These are phyloP conservation scores for Lactifluus piperatus DNA, from an alignment of 768 basidiomycete genomes.

Conservation along the genomic window DNA sequence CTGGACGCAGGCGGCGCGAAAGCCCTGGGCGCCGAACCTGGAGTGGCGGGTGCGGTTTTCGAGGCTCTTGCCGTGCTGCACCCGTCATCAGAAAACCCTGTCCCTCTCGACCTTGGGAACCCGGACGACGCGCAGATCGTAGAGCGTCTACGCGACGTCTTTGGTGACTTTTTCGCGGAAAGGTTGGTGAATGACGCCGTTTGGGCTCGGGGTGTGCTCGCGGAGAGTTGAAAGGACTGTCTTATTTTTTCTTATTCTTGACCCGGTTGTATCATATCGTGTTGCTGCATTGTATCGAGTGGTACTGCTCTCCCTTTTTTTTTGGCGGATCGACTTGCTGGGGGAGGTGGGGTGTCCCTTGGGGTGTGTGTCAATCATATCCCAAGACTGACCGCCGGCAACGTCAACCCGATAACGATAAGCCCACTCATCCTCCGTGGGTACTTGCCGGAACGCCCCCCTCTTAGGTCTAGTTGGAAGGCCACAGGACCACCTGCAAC, in stretches of 20 bases:
- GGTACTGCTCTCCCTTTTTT: background rate
- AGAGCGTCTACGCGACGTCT: slow-evolving; percentile 38
- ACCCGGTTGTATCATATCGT: slow-evolving; percentile 6
- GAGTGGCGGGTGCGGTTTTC: slow-evolving; percentile 52
- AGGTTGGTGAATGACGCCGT: slow-evolving; percentile 45
- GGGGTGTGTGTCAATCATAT: background rate
- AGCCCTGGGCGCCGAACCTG: slow-evolving; percentile 57
- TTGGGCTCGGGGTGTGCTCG: slow-evolving; percentile 57
- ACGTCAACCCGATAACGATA: background rate
- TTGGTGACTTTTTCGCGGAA: slow-evolving; percentile 59
- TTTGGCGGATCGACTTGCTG: background rate
- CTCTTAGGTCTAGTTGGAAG: background rate
- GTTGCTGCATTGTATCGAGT: slow-evolving; percentile 1
- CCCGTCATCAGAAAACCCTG: slow-evolving; percentile 48
- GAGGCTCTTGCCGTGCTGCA: slow-evolving; percentile 54
- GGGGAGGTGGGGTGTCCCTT: background rate
- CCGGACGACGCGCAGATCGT: slow-evolving; percentile 41
- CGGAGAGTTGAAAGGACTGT: slow-evolving; percentile 9
- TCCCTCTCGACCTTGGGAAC: slow-evolving; percentile 42
- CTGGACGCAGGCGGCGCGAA: slow-evolving; percentile 74
- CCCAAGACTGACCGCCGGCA: background rate
- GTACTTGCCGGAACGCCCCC: background rate
- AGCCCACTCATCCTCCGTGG: background rate
- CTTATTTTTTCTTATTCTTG: background rate
- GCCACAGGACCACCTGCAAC: background rate